These are phyloP conservation scores for Cercospora berteroae DNA, from an alignment of 2,329 filamentous ascomycete genomes.

Conservation along the genomic window DNA sequence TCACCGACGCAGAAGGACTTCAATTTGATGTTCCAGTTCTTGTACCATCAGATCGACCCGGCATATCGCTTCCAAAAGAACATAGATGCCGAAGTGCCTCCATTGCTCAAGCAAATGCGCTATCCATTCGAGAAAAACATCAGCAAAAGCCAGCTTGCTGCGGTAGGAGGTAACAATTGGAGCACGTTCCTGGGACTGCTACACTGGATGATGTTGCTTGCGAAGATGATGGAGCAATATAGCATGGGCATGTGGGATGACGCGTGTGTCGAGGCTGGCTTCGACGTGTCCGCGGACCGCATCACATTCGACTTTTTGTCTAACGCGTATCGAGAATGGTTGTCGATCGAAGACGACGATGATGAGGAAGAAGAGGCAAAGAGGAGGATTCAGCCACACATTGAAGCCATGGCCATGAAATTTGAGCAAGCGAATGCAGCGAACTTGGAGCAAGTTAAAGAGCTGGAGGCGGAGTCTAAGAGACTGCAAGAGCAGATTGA, in stretches of 20 bases:
- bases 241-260: constrained; percentile 78
- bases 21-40: constrained; percentile 95
- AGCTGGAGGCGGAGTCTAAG: constrained; percentile 82
- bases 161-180: constrained; percentile 97
- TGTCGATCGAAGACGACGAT: constrained; percentile 74
- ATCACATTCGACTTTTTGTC: constrained; percentile 94
- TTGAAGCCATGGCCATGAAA: constrained; percentile 80
- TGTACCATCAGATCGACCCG: constrained; percentile 94
- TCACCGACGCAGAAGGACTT: constrained; percentile 98
- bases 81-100: constrained; percentile 91
- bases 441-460: constrained; percentile 78
- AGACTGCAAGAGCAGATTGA: constrained; percentile 81
- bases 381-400: constrained; percentile 74
- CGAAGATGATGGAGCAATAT: constrained; percentile 88
- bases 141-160: constrained; percentile 91
- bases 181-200: constrained; percentile 87
- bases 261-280: constrained; percentile 80
- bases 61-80: constrained; percentile 90
- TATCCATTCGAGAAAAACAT: constrained; percentile 96
- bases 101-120: constrained; percentile 85
- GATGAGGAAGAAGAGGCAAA: constrained; percentile 81
- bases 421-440: constrained; percentile 84
- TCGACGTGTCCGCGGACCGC: constrained; percentile 83
- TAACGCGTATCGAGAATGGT: constrained; percentile 87
- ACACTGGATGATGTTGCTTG: constrained; percentile 99